These are phyloP conservation scores for Tieghemiomyces parasiticus DNA, from an alignment of 192 early-diverging fungal species.

Conservation along the genomic window DNA sequence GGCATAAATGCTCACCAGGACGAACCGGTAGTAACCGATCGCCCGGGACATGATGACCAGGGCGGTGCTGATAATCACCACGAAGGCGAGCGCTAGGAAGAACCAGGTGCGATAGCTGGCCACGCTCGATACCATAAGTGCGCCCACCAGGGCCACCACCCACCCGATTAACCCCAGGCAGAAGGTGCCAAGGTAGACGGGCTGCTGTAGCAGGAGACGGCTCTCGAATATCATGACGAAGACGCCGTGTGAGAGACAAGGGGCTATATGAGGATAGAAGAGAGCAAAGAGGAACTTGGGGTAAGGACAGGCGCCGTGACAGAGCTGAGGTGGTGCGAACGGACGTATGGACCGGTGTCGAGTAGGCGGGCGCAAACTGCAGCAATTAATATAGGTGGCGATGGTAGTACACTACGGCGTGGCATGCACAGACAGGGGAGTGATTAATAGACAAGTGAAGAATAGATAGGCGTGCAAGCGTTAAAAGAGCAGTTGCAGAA, in stretches of 20 bases:
- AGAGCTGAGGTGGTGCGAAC: no score
- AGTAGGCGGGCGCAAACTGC: no score
- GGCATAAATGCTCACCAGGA: slow-evolving; percentile 10
- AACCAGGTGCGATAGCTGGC: slow-evolving; percentile 24
- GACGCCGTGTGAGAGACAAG: background rate
- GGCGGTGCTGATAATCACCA: background rate
- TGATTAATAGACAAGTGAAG: no score
- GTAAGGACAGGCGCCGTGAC: no score
- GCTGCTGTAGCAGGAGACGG: slow-evolving; percentile 10
- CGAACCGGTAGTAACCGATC: slow-evolving; percentile 2
- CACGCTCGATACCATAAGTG: slow-evolving; percentile 17
- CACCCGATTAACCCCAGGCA: slow-evolving; percentile 14
- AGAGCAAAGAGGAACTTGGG: background rate
- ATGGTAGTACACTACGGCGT: no score
- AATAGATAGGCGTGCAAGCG: no score
- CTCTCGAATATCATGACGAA: background rate
- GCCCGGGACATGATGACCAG: slow-evolving; percentile 10
- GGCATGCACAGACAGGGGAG: no score
- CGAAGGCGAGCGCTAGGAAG: slow-evolving; percentile 23
- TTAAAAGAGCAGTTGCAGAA: no score
- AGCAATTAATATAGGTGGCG: no score
- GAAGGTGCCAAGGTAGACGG: slow-evolving; percentile 11
- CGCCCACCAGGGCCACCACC: slow-evolving; percentile 20
- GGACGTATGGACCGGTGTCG: no score
- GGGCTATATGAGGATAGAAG: background rate